These are phyloP conservation scores for Pneumocystis wakefieldiae DNA, from an alignment of 1,139 yeast species.

Conservation along the genomic window DNA sequence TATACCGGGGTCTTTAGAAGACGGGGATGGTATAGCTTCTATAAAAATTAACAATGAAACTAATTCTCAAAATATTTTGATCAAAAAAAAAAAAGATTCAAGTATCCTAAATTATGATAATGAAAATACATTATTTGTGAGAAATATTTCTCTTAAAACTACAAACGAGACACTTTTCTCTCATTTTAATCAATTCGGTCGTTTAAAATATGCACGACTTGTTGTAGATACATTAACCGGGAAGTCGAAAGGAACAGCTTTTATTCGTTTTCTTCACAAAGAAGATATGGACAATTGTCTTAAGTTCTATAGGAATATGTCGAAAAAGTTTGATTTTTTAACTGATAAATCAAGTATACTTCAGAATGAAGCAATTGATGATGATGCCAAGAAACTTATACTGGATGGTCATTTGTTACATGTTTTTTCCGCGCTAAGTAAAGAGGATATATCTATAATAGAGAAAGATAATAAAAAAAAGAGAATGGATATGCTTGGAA, in stretches of 20 bases:
- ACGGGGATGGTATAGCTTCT: not conserved
- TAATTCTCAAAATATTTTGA: not conserved
- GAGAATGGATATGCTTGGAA: slow-evolving; percentile 65
- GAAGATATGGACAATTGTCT: slow-evolving; percentile 56
- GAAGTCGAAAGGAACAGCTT: slow-evolving; percentile 85
- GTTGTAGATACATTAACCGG: slow-evolving; percentile 79
- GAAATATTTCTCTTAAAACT: slow-evolving; percentile 91
- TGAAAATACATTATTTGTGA: slow-evolving; percentile 49
- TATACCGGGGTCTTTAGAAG: not conserved
- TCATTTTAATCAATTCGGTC: slow-evolving; percentile 73
- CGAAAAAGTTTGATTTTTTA: slow-evolving; percentile 3
- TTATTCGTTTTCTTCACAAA: slow-evolving; percentile 63
- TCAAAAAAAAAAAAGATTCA: slow-evolving; percentile 1
- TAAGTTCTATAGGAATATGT: slow-evolving; percentile 55
- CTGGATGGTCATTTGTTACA: slow-evolving; percentile 85
- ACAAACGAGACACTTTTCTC: slow-evolving; percentile 60
- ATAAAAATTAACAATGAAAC: not conserved
- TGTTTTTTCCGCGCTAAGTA: slow-evolving; percentile 68
- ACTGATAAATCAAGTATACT: slow-evolving; percentile 40
- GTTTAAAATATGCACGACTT: slow-evolving; percentile 82
- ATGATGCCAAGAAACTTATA: slow-evolving; percentile 61
- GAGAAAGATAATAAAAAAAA: slow-evolving; percentile 60
- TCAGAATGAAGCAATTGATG: slow-evolving; percentile 48
- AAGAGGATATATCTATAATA: slow-evolving; percentile 66
- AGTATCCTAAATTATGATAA: slow-evolving; percentile 19